Evolutionary conservation across 192 early-diverging fungal genomes (phyloP).

Genomic region (Coemansia furcata): DNA sequence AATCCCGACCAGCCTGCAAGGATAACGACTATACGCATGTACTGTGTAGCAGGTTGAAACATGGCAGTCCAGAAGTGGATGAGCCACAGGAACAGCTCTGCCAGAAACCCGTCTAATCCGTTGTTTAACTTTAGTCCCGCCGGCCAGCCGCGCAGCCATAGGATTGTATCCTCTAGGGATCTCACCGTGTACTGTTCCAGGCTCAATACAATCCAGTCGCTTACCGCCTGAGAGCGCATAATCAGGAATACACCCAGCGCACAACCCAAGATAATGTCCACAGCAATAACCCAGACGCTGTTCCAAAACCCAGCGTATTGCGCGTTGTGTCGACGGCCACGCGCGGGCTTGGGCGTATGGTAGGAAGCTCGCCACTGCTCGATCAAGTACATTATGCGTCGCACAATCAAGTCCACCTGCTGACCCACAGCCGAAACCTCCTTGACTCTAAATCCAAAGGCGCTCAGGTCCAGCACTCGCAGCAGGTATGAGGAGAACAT

Average conservation of each 20-base stretch:
- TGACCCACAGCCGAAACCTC: conserved; percentile 75
- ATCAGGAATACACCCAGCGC: conserved; percentile 73
- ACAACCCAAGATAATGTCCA: conserved; percentile 87
- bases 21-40: conserved; percentile 63
- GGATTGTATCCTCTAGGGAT: conserved; percentile 67
- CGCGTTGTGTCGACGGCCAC: conserved; percentile 30
- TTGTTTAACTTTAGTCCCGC: conserved; percentile 96
- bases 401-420: conserved; percentile 85
- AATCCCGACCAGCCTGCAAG: conserved; percentile 73
- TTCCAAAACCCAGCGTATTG: conserved; percentile 82
- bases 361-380: conserved; percentile 69
- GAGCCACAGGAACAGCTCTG: conserved; percentile 87
- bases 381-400: conserved; percentile 85
- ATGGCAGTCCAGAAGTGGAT: conserved; percentile 82
- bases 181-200: conserved; percentile 66
- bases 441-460: conserved; percentile 59
- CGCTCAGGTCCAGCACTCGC: conserved; percentile 58
- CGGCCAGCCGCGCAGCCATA: conserved; percentile 91
- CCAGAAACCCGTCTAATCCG: conserved; percentile 84
- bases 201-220: conserved; percentile 54
- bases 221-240: conserved; percentile 57
- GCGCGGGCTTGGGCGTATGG: conserved; percentile 55
- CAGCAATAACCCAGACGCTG: conserved; percentile 91
- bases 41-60: conserved; percentile 40
- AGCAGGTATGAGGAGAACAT: conserved; percentile 57